Evolutionary conservation across 1,284 basidiomycete species (phyloP).

Genomic region (Pseudozyma sp.): DNA sequence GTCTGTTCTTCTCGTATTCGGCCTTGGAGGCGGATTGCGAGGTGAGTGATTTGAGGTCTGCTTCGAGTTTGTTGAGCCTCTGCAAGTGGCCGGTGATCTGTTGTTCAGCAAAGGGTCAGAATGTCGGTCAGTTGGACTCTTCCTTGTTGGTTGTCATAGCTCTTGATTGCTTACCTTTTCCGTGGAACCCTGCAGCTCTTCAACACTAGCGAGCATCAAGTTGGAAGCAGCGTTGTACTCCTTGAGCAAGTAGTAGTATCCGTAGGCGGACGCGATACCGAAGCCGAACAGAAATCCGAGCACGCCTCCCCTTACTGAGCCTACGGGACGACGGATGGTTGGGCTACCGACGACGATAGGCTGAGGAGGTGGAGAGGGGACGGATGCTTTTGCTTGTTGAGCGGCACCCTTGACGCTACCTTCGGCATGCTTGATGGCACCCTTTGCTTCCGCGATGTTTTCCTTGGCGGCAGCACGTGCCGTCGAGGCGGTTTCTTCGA

Average conservation of each 20-base stretch:
- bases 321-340: slow-evolving; percentile 39
- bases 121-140: neutral
- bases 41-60: slow-evolving; percentile 45
- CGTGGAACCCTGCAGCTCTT: slow-evolving; percentile 85
- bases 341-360: slow-evolving; percentile 41
- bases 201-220: slow-evolving; percentile 83
- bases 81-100: slow-evolving; percentile 50
- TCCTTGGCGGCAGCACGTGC: slow-evolving; percentile 23
- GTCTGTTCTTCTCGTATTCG: slow-evolving; percentile 37
- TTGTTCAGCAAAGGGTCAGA: neutral
- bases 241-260: slow-evolving; percentile 86
- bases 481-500: slow-evolving; percentile 25
- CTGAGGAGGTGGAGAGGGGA: slow-evolving; percentile 24
- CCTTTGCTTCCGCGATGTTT: slow-evolving; percentile 26
- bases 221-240: slow-evolving; percentile 89
- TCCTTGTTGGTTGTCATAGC: too few relatives aligned
- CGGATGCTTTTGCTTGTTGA: slow-evolving; percentile 21
- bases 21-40: slow-evolving; percentile 28
- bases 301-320: slow-evolving; percentile 68
- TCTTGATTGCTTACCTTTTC: slow-evolving; percentile 74
- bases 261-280: slow-evolving; percentile 79
- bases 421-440: slow-evolving; percentile 21
- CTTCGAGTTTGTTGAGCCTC: slow-evolving; percentile 50
- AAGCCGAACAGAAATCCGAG: slow-evolving; percentile 90
- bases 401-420: slow-evolving; percentile 22